Percentiles rank a stretch among this genome's conserved stretches.
Conservation (phyloP, 2,329 filamentous ascomycete species). For the Phaeosphaeriaceae sp. region DNA sequence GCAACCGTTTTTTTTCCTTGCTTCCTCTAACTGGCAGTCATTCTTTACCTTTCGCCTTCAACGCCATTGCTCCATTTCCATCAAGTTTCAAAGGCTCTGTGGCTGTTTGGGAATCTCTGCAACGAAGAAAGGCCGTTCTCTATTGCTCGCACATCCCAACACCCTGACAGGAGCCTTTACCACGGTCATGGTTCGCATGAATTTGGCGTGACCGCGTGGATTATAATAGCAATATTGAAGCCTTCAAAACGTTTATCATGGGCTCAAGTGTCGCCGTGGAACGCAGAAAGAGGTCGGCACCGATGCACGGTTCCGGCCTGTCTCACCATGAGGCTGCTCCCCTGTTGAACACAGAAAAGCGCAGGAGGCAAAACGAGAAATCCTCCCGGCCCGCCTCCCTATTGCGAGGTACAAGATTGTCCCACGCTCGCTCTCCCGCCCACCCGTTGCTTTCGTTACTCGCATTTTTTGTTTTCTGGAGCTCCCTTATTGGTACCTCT, state of each 20-base stretch:
- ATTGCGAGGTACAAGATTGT: constrained; percentile 22
- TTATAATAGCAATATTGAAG: constrained; percentile 23
- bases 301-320: constrained; percentile 27
- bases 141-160: too few species aligned
- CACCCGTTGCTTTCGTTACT: constrained; percentile 34
- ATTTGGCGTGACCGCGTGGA: constrained; percentile 13
- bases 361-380: constrained; percentile 27
- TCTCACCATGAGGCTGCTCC: constrained; percentile 40
- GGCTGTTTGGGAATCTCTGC: constrained; percentile 12
- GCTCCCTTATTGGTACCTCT: constrained; percentile 34
- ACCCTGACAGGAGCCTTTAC: not conserved
- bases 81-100: not conserved
- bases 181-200: constrained; percentile 31
- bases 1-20: constrained; percentile 6
- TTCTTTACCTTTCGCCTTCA: constrained; percentile 19
- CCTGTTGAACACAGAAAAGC: constrained; percentile 18
- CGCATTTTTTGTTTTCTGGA: constrained; percentile 32
- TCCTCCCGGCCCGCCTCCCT: constrained; percentile 21
- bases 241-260: constrained; percentile 21
- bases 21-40: constrained; percentile 27
- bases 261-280: constrained; percentile 18
- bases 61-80: constrained; percentile 1
- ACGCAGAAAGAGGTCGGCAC: constrained; percentile 27
- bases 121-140: constrained; percentile 12
- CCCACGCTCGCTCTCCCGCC: constrained; percentile 10